Base-by-base conservation (phyloP, 345 rosid genomes). In the Citrus sp. region DNA sequence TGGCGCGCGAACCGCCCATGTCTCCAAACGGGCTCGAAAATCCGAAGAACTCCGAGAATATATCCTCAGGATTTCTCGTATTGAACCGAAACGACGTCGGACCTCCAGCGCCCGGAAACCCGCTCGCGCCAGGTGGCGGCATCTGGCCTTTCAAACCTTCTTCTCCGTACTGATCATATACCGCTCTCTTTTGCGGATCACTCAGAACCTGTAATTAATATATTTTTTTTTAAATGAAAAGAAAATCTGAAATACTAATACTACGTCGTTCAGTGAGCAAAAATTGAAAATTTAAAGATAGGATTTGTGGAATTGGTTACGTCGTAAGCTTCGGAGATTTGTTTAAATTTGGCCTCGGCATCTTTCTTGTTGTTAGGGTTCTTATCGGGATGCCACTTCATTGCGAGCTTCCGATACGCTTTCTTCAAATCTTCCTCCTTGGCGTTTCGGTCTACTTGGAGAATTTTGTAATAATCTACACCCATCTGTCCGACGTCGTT, bases 301-400 rank as follows among this genome's bases (percentile, higher is more conserved):
- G 28, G 2, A 18, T 34, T 24, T 34, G 13, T 5, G 19, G 66
- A 56, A 51, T 70, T 10, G 14, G 30, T 66, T 89, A 93, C 98
- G 81, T 93, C 98, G 84, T 92, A 93, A 42, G 98, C 98, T 86
- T 93, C 98, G 73, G 98, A 92, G 90, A 92, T 92, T 90, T 93
- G 91, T 78, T 92, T 93, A 90, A 93, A 93, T 85, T 90, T 93
- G 78, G 97, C 89, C 80, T 93, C 97, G 63, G 98, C 97, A 9
- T 88, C 97, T 54, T 93, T 93, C 86, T 93, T 92, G 85, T 75
- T 86, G 79, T 80, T 92, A 85, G 94, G 98, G 87, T 93, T 94
- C 86, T 94, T 92, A 65, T 92, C 97, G 42, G 97, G 96, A 82
- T 94, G 98, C 98, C 95, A 92, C 40, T 90, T 93, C 98, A 93